phyloP scores from a whole-genome alignment of 1,284 basidiomycete genomes.

The Heterobasidion occidentale region DNA sequence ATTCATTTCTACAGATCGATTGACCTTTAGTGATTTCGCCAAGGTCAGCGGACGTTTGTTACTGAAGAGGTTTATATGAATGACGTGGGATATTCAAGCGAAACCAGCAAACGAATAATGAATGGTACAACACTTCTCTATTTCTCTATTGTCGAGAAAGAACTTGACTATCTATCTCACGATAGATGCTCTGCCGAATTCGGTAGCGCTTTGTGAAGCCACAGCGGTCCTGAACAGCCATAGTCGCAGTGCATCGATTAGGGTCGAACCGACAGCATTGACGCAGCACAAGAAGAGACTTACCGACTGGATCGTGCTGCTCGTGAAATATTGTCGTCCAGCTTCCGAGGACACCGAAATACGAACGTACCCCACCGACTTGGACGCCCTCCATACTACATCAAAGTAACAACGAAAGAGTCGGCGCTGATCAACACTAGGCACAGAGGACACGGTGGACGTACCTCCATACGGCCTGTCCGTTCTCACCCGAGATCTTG shows the following conservation, averaged over 20 bases:
- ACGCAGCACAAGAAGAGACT: constrained; percentile 5
- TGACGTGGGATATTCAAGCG: too few species aligned
- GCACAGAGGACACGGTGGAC: constrained; percentile 9
- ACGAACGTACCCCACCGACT: constrained; percentile 51
- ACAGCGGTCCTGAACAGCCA: constrained; percentile 21
- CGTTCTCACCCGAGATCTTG: constrained; percentile 50
- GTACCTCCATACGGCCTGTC: constrained; percentile 56
- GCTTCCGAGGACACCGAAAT: constrained; percentile 50
- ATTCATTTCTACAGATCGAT: too few species aligned
- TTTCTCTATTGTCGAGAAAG: too few species aligned
- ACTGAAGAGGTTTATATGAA: too few species aligned
- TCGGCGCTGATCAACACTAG: not conserved
- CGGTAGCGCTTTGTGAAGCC: constrained; percentile 22
- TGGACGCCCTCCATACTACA: constrained; percentile 56
- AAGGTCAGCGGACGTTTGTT: too few species aligned
- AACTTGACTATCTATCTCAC: too few species aligned
- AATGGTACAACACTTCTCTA: too few species aligned
- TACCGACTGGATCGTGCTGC: constrained; percentile 28
- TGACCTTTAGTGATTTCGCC: too few species aligned
- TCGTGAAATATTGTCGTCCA: constrained; percentile 70
- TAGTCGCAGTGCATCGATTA: not conserved
- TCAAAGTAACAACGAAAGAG: not conserved
- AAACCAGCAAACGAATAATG: too few species aligned
- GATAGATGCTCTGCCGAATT: not conserved
- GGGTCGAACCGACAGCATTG: not conserved